Conservation (phyloP, 352 stramenopile species). For the Phytophthora parvispora region DNA sequence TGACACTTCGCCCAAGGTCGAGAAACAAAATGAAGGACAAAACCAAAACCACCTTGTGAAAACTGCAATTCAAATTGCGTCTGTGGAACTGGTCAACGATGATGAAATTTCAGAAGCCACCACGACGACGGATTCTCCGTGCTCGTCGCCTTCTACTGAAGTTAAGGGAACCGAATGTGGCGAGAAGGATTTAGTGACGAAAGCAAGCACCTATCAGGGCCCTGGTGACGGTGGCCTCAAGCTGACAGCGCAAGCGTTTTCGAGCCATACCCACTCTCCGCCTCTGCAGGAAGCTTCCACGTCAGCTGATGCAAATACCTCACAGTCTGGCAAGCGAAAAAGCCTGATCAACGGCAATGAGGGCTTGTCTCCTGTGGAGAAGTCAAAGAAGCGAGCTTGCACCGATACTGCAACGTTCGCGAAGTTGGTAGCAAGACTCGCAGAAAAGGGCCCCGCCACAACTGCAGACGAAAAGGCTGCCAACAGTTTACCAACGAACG, state of each 20-base stretch:
- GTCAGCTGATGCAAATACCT: background rate
- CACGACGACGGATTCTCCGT: background rate
- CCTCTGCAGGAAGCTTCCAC: background rate
- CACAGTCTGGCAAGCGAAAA: background rate
- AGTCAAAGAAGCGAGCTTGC: constrained; percentile 4
- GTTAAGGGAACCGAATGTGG: background rate
- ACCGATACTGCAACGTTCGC: background rate
- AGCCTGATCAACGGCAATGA: background rate
- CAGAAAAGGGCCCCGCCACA: background rate
- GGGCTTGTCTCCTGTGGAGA: background rate
- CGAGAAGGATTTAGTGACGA: background rate
- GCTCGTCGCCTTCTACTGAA: background rate
- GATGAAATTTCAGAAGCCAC: background rate
- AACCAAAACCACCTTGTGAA: background rate
- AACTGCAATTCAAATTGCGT: background rate
- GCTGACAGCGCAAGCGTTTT: too few relatives aligned
- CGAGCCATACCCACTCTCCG: too few relatives aligned
- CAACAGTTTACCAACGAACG: background rate
- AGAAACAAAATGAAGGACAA: background rate
- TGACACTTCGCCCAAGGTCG: background rate
- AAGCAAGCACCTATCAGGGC: too few relatives aligned
- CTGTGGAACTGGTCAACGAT: background rate
- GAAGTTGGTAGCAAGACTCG: background rate
- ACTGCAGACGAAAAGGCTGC: background rate
- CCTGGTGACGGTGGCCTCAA: too few relatives aligned